Percentiles rank a stretch among this genome's conserved stretches.
Evolutionary conservation across 805 yeast species (phyloP).

Genomic region (Ogataea parapolymorpha): DNA sequence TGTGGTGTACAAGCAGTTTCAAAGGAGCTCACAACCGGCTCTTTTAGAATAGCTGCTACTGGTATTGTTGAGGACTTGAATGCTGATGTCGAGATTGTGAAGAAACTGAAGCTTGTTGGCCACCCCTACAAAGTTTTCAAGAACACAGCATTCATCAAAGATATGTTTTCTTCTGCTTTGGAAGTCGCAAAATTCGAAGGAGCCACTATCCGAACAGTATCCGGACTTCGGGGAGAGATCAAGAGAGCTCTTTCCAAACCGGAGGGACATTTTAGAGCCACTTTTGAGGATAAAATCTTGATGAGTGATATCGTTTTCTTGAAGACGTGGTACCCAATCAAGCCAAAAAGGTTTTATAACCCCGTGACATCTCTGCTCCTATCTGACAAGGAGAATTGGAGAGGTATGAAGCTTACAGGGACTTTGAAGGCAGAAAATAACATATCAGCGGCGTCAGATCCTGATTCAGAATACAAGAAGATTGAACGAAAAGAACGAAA

Average conservation of each 20-base stretch:
- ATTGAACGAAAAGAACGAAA: constrained; percentile 80
- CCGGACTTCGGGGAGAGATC: constrained; percentile 97
- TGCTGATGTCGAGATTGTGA: constrained; percentile 85
- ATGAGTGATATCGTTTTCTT: constrained; percentile 86
- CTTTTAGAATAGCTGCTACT: constrained; percentile 94
- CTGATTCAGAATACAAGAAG: constrained; percentile 56
- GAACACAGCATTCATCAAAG: constrained; percentile 95
- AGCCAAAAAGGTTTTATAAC: constrained; percentile 85
- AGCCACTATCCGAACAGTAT: constrained; percentile 92
- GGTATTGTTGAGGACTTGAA: constrained; percentile 95
- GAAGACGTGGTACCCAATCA: constrained; percentile 96
- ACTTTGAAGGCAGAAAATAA: constrained; percentile 77
- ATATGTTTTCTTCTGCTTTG: constrained; percentile 87
- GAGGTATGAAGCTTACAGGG: constrained; percentile 95
- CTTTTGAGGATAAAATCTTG: constrained; percentile 92
- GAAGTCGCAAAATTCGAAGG: constrained; percentile 99
- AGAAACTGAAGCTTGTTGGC: constrained; percentile 92
- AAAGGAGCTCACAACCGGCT: constrained; percentile 76
- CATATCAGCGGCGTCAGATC: constrained; percentile 56
- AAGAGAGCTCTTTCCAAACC: constrained; percentile 92
- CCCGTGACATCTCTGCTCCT: constrained; percentile 91
- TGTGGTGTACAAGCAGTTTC: constrained; percentile 92
- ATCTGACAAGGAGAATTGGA: constrained; percentile 80
- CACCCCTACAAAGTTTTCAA: constrained; percentile 90
- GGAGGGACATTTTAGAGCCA: constrained; percentile 93